phyloP scores from a whole-genome alignment of 2,329 filamentous ascomycete genomes.

The Colletotrichum musicola region DNA sequence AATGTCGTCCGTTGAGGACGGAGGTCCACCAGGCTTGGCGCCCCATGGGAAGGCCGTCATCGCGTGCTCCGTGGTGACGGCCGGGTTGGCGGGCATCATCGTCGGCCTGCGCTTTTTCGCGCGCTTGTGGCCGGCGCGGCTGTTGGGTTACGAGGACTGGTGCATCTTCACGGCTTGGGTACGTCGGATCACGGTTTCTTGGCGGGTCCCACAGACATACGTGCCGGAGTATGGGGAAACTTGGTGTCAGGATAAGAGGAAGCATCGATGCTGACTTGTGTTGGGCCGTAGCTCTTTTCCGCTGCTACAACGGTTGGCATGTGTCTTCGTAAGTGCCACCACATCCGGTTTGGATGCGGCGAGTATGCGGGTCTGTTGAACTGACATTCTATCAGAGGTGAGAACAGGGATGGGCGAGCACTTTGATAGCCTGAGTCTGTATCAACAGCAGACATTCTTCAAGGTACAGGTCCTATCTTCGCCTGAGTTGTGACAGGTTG shows the following conservation, averaged over 20 bases:
- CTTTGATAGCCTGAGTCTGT: not conserved
- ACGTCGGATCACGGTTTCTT: not conserved
- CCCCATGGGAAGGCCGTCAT: constrained; percentile 27
- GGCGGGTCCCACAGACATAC: no score
- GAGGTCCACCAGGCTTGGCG: constrained; percentile 19
- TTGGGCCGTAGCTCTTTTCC: constrained; percentile 9
- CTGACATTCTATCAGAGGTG: constrained; percentile 6
- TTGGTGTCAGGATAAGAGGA: no score
- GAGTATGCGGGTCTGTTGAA: not conserved
- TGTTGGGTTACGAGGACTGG: constrained; percentile 34
- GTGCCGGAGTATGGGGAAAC: no score
- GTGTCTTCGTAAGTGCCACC: constrained; percentile 19
- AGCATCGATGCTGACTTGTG: not conserved
- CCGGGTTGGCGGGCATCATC: constrained; percentile 17
- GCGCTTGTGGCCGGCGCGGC: constrained; percentile 7
- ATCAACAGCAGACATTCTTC: constrained; percentile 29
- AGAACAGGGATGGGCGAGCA: constrained; percentile 16
- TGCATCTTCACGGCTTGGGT: constrained; percentile 31
- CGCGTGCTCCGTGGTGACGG: constrained; percentile 7
- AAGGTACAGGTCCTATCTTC: constrained; percentile 8
- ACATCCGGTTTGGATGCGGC: not conserved
- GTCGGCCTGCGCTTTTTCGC: constrained; percentile 33
- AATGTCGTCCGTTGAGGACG: constrained; percentile 20
- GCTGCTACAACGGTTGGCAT: constrained; percentile 11
- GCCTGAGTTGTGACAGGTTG: not conserved